Conservation (phyloP, 2,329 filamentous ascomycete species). For the Pyrenophora graminea region DNA sequence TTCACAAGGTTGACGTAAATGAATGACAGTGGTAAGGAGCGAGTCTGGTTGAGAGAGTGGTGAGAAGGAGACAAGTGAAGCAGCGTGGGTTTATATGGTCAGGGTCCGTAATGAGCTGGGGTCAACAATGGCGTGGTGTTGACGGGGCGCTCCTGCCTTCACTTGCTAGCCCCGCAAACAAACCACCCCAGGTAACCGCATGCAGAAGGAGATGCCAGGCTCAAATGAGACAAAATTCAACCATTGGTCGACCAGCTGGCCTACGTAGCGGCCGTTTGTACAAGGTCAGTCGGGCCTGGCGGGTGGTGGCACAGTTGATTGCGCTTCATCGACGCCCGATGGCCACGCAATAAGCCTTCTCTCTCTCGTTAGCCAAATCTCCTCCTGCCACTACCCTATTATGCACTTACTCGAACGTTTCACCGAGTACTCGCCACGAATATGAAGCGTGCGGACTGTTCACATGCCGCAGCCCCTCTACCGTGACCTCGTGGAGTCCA, state of each 20-base stretch:
- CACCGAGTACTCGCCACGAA: conserved; percentile 8
- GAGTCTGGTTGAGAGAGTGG: conserved; percentile 2
- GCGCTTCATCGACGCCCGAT: conserved; percentile 2
- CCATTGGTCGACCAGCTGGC: neutral
- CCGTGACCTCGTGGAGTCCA: conserved; percentile 9
- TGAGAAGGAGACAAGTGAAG: conserved; percentile 2
- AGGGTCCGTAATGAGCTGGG: conserved; percentile 6
- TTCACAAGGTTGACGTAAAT: conserved; percentile 14
- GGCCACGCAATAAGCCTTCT: neutral
- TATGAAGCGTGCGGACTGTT: conserved; percentile 6
- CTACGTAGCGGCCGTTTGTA: neutral
- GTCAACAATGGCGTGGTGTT: conserved; percentile 14
- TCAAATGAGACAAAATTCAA: neutral
- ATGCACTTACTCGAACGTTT: conserved; percentile 7
- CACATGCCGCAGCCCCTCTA: neutral
- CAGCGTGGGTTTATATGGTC: conserved; percentile 16
- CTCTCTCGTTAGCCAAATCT: neutral
- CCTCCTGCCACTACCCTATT: conserved; percentile 3
- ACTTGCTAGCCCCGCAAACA: conserved; percentile 16
- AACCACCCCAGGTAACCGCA: conserved; percentile 1
- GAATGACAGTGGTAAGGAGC: conserved; percentile 13
- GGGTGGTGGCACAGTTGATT: conserved; percentile 1
- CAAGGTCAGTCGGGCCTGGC: conserved; percentile 1
- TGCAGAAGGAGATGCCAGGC: neutral
- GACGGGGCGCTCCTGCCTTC: conserved; percentile 14